These are phyloP conservation scores for Fusarium paranaense DNA, from an alignment of 2,329 filamentous ascomycete genomes.

Conservation along the genomic window DNA sequence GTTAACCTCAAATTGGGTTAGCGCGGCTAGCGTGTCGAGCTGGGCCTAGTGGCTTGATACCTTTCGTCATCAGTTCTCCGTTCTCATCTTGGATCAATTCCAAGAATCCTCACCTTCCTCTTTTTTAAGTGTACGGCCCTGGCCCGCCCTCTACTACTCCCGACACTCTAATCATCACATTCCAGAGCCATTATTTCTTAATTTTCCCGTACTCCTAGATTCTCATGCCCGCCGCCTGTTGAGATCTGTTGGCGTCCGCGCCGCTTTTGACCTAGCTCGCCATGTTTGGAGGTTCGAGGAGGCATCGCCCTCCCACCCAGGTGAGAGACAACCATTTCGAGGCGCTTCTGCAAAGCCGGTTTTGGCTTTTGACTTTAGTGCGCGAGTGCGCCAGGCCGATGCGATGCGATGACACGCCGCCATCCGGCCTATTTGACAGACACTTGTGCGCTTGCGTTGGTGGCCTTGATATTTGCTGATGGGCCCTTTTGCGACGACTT, in stretches of 20 bases:
- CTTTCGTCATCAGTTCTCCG: slow-evolving; percentile 42
- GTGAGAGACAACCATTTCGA: slow-evolving; percentile 54
- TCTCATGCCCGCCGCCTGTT: slow-evolving; percentile 37
- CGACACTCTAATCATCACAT: slow-evolving; percentile 22
- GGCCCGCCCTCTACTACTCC: slow-evolving; percentile 15
- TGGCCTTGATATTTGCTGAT: slow-evolving; percentile 2
- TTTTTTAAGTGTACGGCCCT: slow-evolving; percentile 7
- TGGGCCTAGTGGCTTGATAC: slow-evolving; percentile 38
- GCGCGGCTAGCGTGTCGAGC: slow-evolving; percentile 11
- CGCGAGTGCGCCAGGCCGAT: slow-evolving; percentile 18
- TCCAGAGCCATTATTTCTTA: slow-evolving; percentile 10
- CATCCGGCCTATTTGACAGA: background rate
- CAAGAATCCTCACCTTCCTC: slow-evolving; percentile 28
- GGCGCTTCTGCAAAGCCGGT: slow-evolving; percentile 28
- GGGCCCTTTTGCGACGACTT: background rate
- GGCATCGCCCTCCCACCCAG: slow-evolving; percentile 60
- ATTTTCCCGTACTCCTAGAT: slow-evolving; percentile 14
- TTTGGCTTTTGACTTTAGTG: slow-evolving; percentile 41
- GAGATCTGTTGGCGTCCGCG: slow-evolving; percentile 35
- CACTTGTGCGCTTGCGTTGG: slow-evolving; percentile 8
- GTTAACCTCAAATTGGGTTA: slow-evolving; percentile 27
- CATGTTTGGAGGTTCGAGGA: slow-evolving; percentile 65
- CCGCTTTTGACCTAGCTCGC: slow-evolving; percentile 36
- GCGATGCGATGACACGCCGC: slow-evolving; percentile 4
- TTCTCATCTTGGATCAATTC: slow-evolving; percentile 20